A percentile compares a stretch with the other conserved stretches of the same genome.
phyloP scores from a whole-genome alignment of 129 eudicot species.

The Flaveria trinervia region DNA sequence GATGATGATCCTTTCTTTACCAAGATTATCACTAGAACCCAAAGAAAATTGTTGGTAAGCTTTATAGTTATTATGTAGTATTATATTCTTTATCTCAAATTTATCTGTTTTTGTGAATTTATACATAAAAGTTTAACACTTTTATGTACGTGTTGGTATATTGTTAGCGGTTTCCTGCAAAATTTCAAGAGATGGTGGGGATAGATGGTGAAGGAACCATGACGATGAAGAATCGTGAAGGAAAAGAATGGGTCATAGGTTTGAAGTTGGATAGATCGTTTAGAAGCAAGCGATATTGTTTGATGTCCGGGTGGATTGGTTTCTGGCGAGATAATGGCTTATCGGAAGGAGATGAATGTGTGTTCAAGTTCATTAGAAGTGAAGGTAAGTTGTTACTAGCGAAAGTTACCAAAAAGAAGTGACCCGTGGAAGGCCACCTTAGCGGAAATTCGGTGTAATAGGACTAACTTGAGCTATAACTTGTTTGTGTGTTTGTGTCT shows the following conservation, averaged over 20 bases:
- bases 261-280: not conserved
- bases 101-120: too few species aligned
- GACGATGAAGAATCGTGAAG: conserved; percentile 18
- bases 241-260: conserved; percentile 12
- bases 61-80: not conserved
- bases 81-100: too few species aligned
- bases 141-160: not conserved
- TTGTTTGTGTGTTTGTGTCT: too few species aligned
- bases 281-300: not conserved
- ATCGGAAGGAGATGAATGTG: conserved; percentile 29
- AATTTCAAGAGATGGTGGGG: conserved; percentile 22
- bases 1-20: conserved; percentile 25
- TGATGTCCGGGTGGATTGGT: not conserved
- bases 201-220: not conserved
- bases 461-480: too few species aligned
- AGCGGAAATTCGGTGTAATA: too few species aligned
- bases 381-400: not conserved
- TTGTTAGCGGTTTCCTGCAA: conserved; percentile 19
- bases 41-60: not conserved
- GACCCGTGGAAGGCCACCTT: too few species aligned
- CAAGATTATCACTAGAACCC: not conserved
- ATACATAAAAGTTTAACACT: too few species aligned
- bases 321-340: conserved; percentile 19
- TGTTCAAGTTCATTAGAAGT: conserved; percentile 24
- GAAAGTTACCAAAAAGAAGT: too few species aligned